These are phyloP conservation scores for Rhodamnia rubescens DNA, from an alignment of 345 rosid species.

Conservation along the genomic window DNA sequence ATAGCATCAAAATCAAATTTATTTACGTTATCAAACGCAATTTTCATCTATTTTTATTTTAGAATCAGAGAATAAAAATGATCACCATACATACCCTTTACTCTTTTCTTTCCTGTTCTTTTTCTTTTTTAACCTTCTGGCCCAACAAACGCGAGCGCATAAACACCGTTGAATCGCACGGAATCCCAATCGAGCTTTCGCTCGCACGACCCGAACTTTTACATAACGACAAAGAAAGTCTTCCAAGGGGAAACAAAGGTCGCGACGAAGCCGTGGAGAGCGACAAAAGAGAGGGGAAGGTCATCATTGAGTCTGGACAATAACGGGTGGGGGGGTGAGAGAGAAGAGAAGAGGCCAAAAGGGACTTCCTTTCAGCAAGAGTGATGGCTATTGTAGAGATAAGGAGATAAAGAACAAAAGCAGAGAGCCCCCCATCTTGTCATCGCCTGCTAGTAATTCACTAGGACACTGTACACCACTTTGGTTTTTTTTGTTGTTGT, in stretches of 20 bases:
- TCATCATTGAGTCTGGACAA: background rate
- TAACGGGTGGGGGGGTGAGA: background rate
- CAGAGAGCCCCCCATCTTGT: background rate
- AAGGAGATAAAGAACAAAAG: background rate
- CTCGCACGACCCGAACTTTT: background rate
- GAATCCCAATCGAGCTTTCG: background rate
- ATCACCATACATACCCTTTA: no score
- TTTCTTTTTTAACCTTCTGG: background rate
- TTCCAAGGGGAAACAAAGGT: background rate
- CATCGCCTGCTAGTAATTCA: background rate
- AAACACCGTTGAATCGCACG: background rate
- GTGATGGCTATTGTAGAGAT: background rate
- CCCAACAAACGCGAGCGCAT: background rate
- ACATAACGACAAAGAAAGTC: background rate
- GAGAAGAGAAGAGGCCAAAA: background rate
- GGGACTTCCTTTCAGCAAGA: background rate
- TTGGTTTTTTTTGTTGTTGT: no score
- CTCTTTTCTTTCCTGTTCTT: background rate
- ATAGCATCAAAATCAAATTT: no score
- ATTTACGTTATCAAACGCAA: no score
- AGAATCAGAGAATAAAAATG: no score
- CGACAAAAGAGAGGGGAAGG: background rate
- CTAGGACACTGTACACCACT: background rate
- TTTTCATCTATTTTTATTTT: no score
- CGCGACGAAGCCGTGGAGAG: background rate